Evolutionary conservation across 1,139 yeast species (phyloP).

Genomic region (Keqinozyma sinolaborantium): DNA sequence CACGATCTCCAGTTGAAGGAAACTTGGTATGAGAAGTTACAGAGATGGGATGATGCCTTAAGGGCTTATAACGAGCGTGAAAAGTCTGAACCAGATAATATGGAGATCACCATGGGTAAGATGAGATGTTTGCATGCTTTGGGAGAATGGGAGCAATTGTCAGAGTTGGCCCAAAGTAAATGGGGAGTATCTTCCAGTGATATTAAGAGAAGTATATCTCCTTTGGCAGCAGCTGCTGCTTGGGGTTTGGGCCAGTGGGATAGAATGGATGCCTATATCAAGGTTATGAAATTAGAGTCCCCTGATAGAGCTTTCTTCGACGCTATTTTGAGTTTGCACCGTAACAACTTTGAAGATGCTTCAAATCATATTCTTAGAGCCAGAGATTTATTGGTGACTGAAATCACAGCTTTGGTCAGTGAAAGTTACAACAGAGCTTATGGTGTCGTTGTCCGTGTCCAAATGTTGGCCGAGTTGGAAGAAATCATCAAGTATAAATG

Average conservation of each 20-base stretch:
- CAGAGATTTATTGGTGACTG: conserved; percentile 85
- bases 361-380: conserved; percentile 76
- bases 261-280: conserved; percentile 85
- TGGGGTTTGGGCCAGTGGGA: conserved; percentile 99
- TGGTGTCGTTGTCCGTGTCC: conserved; percentile 93
- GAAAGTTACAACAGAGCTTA: conserved; percentile 97
- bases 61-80: conserved; percentile 80
- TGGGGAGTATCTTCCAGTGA: conserved; percentile 78
- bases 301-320: conserved; percentile 94
- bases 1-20: conserved; percentile 91
- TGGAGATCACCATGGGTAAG: conserved; percentile 92
- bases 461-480: conserved; percentile 94
- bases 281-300: conserved; percentile 86
- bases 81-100: conserved; percentile 50
- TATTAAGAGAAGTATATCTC: conserved; percentile 83
- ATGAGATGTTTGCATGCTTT: conserved; percentile 97
- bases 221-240: conserved; percentile 97
- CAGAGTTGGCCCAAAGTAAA: conserved; percentile 79
- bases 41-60: conserved; percentile 97
- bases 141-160: conserved; percentile 96
- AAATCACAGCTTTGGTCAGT: conserved; percentile 89
- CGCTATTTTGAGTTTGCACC: conserved; percentile 81
- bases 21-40: conserved; percentile 96
- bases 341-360: conserved; percentile 84
- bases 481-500: conserved; percentile 89